Evolutionary conservation across 1,284 basidiomycete species (phyloP).

Genomic region (Cryptococcus wingfieldii): DNA sequence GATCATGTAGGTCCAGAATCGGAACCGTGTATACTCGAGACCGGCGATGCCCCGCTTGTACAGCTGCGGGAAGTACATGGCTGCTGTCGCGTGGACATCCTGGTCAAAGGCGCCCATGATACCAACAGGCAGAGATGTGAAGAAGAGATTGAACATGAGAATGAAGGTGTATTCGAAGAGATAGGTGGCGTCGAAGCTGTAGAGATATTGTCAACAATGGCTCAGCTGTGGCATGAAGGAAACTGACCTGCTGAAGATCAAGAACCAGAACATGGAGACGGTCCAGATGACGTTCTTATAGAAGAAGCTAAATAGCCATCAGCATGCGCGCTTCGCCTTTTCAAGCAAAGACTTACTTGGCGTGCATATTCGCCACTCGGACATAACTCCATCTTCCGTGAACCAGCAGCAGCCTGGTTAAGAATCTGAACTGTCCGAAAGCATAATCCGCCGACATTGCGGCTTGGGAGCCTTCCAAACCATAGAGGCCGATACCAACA

Average conservation of each 20-base stretch:
- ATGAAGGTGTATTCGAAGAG: conserved; percentile 94
- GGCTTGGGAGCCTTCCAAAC: conserved; percentile 93
- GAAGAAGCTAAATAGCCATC: conserved; percentile 62
- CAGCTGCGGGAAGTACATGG: conserved; percentile 85
- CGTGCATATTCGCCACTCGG: conserved; percentile 93
- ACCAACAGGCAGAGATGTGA: conserved; percentile 90
- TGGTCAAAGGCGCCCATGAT: conserved; percentile 93
- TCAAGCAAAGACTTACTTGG: conserved; percentile 54
- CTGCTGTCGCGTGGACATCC: conserved; percentile 85
- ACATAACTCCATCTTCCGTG: conserved; percentile 97
- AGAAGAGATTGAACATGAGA: conserved; percentile 82
- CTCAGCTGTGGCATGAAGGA: neutral
- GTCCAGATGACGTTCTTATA: conserved; percentile 69
- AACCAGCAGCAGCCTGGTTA: conserved; percentile 87
- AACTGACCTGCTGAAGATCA: conserved; percentile 74
- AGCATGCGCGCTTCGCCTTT: neutral
- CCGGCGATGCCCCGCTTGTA: conserved; percentile 90
- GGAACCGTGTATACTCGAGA: conserved; percentile 82
- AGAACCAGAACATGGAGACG: conserved; percentile 86
- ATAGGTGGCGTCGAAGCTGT: conserved; percentile 88
- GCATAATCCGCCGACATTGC: conserved; percentile 99
- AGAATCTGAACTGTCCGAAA: conserved; percentile 92
- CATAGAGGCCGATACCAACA: conserved; percentile 88
- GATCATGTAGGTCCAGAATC: conserved; percentile 93
- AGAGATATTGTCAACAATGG: neutral